Evolutionary conservation across 768 basidiomycete species (phyloP).

Genomic region (Mycena epipterygia): DNA sequence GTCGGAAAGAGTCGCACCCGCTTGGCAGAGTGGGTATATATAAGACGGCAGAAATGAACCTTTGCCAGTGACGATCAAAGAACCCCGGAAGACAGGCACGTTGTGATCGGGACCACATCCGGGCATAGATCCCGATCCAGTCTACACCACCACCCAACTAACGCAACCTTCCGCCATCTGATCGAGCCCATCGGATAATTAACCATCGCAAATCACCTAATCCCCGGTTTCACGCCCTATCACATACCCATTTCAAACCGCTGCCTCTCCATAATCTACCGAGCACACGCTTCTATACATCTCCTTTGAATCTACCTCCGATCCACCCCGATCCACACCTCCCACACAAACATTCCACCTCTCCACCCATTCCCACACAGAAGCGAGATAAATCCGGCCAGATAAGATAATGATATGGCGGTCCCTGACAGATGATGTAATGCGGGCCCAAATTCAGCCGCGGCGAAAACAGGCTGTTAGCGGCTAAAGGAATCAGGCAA

Average conservation of each 20-base stretch:
- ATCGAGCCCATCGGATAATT: too few relatives aligned
- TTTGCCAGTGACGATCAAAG: too few relatives aligned
- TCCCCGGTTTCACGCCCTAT: not conserved
- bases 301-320: too few relatives aligned
- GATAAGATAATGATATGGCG: constrained; percentile 16
- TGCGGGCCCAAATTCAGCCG: constrained; percentile 41
- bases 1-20: constrained; percentile 14
- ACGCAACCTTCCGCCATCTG: too few relatives aligned
- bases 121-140: too few relatives aligned
- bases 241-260: not conserved
- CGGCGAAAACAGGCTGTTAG: constrained; percentile 6
- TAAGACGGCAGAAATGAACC: not conserved
- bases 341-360: not conserved
- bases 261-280: not conserved
- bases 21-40: constrained; percentile 1
- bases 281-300: too few relatives aligned
- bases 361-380: too few relatives aligned
- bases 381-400: not conserved
- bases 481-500: not conserved
- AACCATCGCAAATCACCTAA: not conserved
- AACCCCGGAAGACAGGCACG: too few relatives aligned
- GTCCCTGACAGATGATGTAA: not conserved
- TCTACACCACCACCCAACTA: too few relatives aligned
- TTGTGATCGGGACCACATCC: too few relatives aligned
- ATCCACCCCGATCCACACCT: not conserved